Evolutionary conservation across 768 basidiomycete genomes (phyloP).

Genomic region (Agrocybe praecox): DNA sequence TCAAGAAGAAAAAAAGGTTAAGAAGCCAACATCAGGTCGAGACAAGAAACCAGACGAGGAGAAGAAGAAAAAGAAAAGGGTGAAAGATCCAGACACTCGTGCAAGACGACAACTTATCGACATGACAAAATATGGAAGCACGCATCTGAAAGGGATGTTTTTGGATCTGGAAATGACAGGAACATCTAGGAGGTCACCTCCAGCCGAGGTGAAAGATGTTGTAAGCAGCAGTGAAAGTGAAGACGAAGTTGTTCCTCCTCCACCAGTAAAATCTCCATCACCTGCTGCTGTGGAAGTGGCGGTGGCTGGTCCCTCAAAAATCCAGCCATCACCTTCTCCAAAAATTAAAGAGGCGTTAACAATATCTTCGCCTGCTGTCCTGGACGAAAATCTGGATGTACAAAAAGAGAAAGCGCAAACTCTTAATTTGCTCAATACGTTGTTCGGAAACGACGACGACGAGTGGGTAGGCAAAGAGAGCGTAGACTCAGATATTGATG

Average conservation of each 20-base stretch:
- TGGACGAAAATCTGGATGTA: constrained; percentile 31
- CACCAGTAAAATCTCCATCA: not conserved
- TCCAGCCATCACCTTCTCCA: not conserved
- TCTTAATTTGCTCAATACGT: constrained; percentile 49
- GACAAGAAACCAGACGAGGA: constrained; percentile 19
- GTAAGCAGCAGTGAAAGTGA: constrained; percentile 13
- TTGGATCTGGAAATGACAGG: constrained; percentile 45
- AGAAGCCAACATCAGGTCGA: constrained; percentile 11
- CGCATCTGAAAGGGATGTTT: constrained; percentile 71
- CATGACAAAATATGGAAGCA: constrained; percentile 69
- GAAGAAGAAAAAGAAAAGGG: constrained; percentile 46
- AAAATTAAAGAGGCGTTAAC: not conserved
- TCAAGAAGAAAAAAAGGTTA: constrained; percentile 25
- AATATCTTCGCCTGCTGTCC: not conserved
- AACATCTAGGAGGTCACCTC: constrained; percentile 12
- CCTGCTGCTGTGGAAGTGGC: not conserved
- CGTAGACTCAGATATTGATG: constrained; percentile 58
- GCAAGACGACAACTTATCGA: constrained; percentile 72
- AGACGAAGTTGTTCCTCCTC: not conserved
- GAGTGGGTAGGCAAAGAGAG: constrained; percentile 68
- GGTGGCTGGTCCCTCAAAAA: constrained; percentile 7
- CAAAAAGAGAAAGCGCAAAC: constrained; percentile 45
- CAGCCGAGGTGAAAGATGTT: constrained; percentile 12
- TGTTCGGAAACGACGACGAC: constrained; percentile 54
- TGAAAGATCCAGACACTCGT: constrained; percentile 54